A percentile compares a stretch with the other conserved stretches of the same genome.
These are phyloP conservation scores for Syncephalastrum monosporum DNA, from an alignment of 371 early-diverging fungal genomes.

Conservation along the genomic window DNA sequence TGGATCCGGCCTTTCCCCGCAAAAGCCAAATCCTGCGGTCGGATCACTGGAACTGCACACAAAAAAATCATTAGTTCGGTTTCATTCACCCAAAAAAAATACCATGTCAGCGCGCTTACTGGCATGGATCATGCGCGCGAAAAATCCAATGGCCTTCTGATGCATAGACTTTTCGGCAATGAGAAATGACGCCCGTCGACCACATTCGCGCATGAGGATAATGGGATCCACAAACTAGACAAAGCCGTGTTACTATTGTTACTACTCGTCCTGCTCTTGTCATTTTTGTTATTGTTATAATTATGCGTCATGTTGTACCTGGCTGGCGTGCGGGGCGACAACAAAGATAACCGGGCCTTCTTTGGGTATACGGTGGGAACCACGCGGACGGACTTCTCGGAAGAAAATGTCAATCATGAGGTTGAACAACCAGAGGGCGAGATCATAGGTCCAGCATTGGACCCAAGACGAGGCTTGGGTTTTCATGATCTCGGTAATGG, in stretches of 20 bases:
- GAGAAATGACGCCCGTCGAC: conserved; percentile 81
- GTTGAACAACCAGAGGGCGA: conserved; percentile 55
- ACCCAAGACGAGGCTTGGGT: background rate
- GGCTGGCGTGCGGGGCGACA: conserved; percentile 96
- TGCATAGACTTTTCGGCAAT: conserved; percentile 89
- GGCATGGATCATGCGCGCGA: conserved; percentile 71
- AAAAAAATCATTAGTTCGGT: background rate
- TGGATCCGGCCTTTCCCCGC: conserved; percentile 66
- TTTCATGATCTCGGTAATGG: background rate
- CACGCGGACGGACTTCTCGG: conserved; percentile 85
- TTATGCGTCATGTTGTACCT: conserved; percentile 44
- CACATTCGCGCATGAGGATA: conserved; percentile 79
- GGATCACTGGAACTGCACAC: conserved; percentile 76
- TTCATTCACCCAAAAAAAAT: background rate
- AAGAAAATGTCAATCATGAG: conserved; percentile 82
- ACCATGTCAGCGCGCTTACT: conserved; percentile 63
- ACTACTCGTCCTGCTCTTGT: no score
- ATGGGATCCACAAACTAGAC: conserved; percentile 92
- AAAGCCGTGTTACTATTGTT: background rate
- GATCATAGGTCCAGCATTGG: conserved; percentile 27
- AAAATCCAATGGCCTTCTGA: conserved; percentile 78
- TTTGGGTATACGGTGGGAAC: conserved; percentile 82
- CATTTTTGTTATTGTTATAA: no score
- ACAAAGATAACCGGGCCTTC: conserved; percentile 93
- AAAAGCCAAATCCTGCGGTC: conserved; percentile 83